phyloP scores from a whole-genome alignment of 2,329 filamentous ascomycete species.

The Neobulgaria alba region DNA sequence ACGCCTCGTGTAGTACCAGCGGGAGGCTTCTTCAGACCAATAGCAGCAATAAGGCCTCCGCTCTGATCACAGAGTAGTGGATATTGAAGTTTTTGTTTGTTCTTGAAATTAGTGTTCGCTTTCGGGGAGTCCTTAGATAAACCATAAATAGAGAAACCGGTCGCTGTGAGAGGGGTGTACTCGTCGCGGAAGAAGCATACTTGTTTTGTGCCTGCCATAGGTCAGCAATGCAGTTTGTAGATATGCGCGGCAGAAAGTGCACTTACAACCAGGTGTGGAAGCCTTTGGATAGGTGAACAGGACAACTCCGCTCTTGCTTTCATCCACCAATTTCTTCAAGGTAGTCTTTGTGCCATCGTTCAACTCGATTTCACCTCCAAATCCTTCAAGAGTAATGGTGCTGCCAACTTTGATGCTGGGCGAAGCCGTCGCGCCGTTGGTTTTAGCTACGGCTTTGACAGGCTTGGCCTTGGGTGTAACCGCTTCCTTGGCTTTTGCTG shows the following conservation, averaged over 20 bases:
- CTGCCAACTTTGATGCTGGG: constrained; percentile 42
- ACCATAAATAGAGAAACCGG: constrained; percentile 80
- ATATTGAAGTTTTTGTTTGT: constrained; percentile 85
- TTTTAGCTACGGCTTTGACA: constrained; percentile 19
- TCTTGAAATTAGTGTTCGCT: constrained; percentile 86
- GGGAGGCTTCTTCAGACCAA: constrained; percentile 81
- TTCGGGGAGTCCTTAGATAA: constrained; percentile 82
- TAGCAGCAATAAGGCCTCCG: constrained; percentile 67
- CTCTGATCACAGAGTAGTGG: constrained; percentile 75
- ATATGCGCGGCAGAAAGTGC: neutral
- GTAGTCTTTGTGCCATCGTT: constrained; percentile 76
- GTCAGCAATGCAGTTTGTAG: constrained; percentile 2
- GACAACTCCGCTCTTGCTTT: constrained; percentile 79
- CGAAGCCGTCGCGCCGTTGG: constrained; percentile 15
- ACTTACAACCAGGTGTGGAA: constrained; percentile 87
- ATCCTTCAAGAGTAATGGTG: constrained; percentile 46
- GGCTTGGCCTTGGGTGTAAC: constrained; percentile 25
- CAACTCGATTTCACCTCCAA: constrained; percentile 69
- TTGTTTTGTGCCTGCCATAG: constrained; percentile 73
- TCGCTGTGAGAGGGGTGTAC: constrained; percentile 65
- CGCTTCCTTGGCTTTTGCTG: constrained; percentile 31
- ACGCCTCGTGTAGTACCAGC: constrained; percentile 79
- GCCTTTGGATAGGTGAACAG: constrained; percentile 95
- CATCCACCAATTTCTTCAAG: constrained; percentile 70
- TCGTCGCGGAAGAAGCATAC: constrained; percentile 88